phyloP scores from a whole-genome alignment of 1,284 basidiomycete genomes.

The Vanrija pseudolonga region DNA sequence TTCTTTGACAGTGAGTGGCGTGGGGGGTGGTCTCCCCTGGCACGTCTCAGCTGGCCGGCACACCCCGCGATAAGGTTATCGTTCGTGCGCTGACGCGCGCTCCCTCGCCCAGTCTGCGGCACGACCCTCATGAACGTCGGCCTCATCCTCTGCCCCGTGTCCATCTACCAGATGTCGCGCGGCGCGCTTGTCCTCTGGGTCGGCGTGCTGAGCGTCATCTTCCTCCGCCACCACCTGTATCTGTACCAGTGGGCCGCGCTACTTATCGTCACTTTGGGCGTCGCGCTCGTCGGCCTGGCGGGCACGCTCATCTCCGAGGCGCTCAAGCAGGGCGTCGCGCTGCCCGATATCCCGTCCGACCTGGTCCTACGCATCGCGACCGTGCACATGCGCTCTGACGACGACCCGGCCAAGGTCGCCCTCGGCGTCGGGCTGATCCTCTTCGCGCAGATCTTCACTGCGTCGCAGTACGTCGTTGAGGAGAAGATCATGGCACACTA shows the following conservation, averaged over 20 bases:
- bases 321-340: constrained; percentile 32
- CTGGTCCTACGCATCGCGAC: constrained; percentile 19
- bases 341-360: not conserved
- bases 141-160: constrained; percentile 90
- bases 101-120: constrained; percentile 39
- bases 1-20: constrained; percentile 47
- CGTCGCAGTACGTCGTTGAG: constrained; percentile 65
- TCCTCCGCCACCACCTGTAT: constrained; percentile 64
- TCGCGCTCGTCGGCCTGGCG: constrained; percentile 85
- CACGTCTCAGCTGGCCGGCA: no score
- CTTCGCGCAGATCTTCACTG: constrained; percentile 82
- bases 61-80: no score
- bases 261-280: constrained; percentile 82
- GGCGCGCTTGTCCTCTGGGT: constrained; percentile 97
- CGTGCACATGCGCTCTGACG: constrained; percentile 20
- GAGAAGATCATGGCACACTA: constrained; percentile 88
- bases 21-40: not conserved
- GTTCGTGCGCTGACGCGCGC: no score
- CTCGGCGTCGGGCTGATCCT: constrained; percentile 80
- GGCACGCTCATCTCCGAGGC: constrained; percentile 79
- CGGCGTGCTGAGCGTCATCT: constrained; percentile 84
- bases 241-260: constrained; percentile 74
- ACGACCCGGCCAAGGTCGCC: constrained; percentile 46
- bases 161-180: constrained; percentile 97
- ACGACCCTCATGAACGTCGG: constrained; percentile 88